Evolutionary conservation across 2,329 filamentous ascomycete genomes (phyloP).

Genomic region (Helminthosporium solani): DNA sequence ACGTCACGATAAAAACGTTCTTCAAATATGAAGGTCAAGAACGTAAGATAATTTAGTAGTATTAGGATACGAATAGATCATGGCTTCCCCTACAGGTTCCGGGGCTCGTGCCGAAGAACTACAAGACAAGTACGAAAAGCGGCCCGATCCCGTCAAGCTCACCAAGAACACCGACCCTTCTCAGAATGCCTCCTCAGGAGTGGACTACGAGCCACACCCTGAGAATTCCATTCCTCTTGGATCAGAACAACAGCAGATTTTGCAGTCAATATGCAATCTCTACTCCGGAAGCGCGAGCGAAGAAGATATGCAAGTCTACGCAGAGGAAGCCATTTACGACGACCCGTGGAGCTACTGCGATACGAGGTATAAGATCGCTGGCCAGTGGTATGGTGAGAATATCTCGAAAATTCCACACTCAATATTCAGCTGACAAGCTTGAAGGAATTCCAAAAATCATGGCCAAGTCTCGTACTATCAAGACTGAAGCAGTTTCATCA

Average conservation of each 20-base stretch:
- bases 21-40: background rate
- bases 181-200: slow-evolving; percentile 30
- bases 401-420: background rate
- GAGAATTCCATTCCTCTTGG: slow-evolving; percentile 20
- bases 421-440: background rate
- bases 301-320: slow-evolving; percentile 53
- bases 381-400: slow-evolving; percentile 51
- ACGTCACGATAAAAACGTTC: background rate
- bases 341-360: slow-evolving; percentile 54
- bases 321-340: slow-evolving; percentile 49
- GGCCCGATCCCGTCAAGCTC: slow-evolving; percentile 28
- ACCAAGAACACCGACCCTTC: slow-evolving; percentile 28
- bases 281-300: slow-evolving; percentile 52
- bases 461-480: slow-evolving; percentile 43
- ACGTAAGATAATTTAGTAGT: background rate
- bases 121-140: slow-evolving; percentile 20
- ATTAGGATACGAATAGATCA: background rate
- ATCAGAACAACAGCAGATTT: slow-evolving; percentile 41
- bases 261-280: slow-evolving; percentile 46
- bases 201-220: slow-evolving; percentile 33
- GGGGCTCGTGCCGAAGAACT: slow-evolving; percentile 10
- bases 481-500: slow-evolving; percentile 45
- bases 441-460: slow-evolving; percentile 47
- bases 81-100: background rate
- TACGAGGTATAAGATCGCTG: slow-evolving; percentile 53